These are phyloP conservation scores for Paramecium caudatum DNA, from an alignment of 73 alveolate species.

Conservation along the genomic window DNA sequence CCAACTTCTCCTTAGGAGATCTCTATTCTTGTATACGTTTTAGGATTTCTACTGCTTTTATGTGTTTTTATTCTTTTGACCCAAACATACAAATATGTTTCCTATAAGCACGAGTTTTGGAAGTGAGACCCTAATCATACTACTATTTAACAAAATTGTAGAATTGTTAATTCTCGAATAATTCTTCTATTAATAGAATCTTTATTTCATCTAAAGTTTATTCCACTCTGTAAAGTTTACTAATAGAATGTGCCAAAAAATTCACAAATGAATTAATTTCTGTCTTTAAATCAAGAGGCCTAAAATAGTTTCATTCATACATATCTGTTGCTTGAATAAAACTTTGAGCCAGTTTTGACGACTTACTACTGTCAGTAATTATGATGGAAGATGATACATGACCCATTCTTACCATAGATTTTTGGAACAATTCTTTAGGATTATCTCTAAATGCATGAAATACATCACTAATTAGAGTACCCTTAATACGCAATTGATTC, in stretches of 20 bases:
- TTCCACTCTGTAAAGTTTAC: background rate
- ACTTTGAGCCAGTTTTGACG: background rate
- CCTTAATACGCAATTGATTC: background rate
- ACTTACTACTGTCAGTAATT: background rate
- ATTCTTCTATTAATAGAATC: background rate
- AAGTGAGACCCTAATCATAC: background rate
- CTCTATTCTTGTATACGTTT: background rate
- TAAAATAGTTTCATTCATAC: background rate
- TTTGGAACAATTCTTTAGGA: background rate
- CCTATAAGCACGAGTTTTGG: background rate
- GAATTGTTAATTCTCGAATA: background rate
- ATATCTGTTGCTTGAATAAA: background rate
- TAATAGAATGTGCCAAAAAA: background rate
- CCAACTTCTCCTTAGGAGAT: background rate
- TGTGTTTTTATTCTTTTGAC: background rate
- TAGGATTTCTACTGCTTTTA: background rate
- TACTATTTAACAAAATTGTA: background rate
- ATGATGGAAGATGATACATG: background rate
- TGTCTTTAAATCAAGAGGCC: background rate
- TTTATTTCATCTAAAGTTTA: background rate
- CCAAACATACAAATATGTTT: background rate
- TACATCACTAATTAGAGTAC: background rate
- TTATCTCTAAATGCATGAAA: background rate
- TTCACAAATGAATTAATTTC: background rate
- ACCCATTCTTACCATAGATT: background rate